These are phyloP conservation scores for Akebia trifoliata DNA, from an alignment of 164 flowering plant genomes.

Conservation along the genomic window DNA sequence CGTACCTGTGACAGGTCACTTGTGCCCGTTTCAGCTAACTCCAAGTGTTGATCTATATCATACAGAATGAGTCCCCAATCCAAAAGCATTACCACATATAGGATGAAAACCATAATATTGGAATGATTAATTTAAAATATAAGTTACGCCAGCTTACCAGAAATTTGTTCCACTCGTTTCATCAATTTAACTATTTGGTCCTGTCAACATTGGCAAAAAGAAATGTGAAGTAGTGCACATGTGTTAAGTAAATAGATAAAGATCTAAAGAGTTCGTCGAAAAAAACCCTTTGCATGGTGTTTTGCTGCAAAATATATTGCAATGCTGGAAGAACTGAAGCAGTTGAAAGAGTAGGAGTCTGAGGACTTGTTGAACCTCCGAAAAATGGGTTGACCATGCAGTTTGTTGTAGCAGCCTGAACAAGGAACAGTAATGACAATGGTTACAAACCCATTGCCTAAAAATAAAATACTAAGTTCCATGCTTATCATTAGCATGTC, in stretches of 20 bases:
- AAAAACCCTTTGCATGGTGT: constrained; percentile 50
- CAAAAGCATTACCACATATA: not conserved
- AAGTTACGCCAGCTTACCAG: constrained; percentile 30
- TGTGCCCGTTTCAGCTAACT: constrained; percentile 19
- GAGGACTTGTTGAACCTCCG: constrained; percentile 37
- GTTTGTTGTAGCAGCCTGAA: constrained; percentile 48
- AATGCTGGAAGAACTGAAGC: constrained; percentile 59
- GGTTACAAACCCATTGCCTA: constrained; percentile 32
- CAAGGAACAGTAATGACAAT: constrained; percentile 20
- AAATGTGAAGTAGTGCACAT: constrained; percentile 8
- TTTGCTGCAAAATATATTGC: constrained; percentile 58
- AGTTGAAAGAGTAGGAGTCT: constrained; percentile 27
- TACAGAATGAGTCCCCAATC: not conserved
- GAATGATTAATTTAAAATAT: constrained; percentile 1
- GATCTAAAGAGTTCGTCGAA: not conserved
- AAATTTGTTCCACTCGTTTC: constrained; percentile 35
- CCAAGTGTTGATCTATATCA: constrained; percentile 29
- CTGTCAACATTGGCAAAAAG: constrained; percentile 28
- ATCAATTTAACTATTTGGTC: constrained; percentile 50
- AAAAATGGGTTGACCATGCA: constrained; percentile 21
- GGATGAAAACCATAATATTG: not conserved
- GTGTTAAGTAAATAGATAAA: not conserved
- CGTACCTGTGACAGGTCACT: constrained; percentile 36
- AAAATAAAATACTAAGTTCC: constrained; percentile 23
- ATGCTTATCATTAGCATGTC: no score